Evolutionary conservation across 441 rosid species (phyloP).

Genomic region (Manihot esculenta): DNA sequence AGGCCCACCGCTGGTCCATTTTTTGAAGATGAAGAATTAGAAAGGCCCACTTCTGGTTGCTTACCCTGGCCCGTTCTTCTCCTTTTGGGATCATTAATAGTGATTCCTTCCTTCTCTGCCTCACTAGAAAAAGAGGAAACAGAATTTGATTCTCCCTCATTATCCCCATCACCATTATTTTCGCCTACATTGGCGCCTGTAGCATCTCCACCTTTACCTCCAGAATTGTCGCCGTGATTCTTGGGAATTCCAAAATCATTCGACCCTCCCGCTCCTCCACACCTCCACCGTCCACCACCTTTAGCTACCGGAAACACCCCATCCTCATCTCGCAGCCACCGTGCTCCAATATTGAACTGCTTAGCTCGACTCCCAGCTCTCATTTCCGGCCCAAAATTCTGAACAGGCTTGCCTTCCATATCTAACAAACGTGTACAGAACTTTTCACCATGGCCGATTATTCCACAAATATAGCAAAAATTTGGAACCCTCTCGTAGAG

Average conservation of each 20-base stretch:
- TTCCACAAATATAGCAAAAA: background rate
- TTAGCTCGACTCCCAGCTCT: background rate
- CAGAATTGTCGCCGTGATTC: background rate
- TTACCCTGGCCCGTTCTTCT: too few species aligned
- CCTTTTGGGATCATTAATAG: background rate
- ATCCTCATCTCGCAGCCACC: background rate
- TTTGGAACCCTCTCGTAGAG: background rate
- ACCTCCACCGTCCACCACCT: background rate
- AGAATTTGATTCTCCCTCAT: background rate
- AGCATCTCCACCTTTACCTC: background rate
- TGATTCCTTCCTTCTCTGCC: background rate
- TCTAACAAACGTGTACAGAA: background rate
- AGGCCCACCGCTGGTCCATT: too few species aligned
- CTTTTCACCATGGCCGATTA: background rate
- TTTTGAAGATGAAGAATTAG: too few species aligned
- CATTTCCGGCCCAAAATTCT: background rate
- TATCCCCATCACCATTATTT: background rate
- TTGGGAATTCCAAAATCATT: background rate
- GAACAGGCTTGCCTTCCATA: background rate
- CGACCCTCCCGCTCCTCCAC: background rate
- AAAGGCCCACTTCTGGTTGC: too few species aligned
- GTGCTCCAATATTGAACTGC: background rate
- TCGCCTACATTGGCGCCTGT: background rate
- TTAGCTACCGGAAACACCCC: background rate
- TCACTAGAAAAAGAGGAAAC: background rate